Base-by-base conservation (phyloP, 1,139 yeast species). In the Yamadazyma friedrichii region DNA sequence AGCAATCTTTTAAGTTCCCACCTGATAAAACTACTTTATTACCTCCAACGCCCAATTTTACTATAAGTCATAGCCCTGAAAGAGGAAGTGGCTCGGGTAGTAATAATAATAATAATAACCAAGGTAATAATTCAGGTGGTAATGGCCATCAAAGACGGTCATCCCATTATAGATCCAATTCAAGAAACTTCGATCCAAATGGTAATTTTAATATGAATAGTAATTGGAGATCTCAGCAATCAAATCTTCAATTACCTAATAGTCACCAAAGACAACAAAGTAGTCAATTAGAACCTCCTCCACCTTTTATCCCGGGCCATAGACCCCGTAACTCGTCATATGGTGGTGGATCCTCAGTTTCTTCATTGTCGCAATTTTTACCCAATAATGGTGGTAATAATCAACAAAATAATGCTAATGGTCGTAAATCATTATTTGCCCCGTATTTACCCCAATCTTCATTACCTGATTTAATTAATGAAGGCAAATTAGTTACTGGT, bases 361-460 rank as follows among this genome's bases (percentile, higher is more conserved):
- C 89, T 2, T 84, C 93, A 1, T 57, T 72, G 45, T 61, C 70
- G 3, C 72, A 65, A 38, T 70, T 71, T 46, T 49, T 65, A 49
- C 72, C 72, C 3, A 50, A 48, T 33, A 50, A 50, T 35, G 15
- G 15, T 12, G 15, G 15, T 27, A 53, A 51, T 41, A 48, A 48
- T 16, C 51, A 51, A 27, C 47, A 45, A 16, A 32, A 38, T 15
- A 54, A 53, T 36, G 53, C 56, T 40, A 68, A 68, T 42, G 71
- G 73, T 15, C 80, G 98, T 53, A 93, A 91, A 58, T 87, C 96
- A 0, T 75, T 93, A 42, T 93, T 93, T 67, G 96, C 97, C 24
- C 98, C 98, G 6, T 93, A 93, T 58, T 74, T 93, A 45, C 96
- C 98, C 3, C 98, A 93, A 57, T 86, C 91, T 3, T 83, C 95